Conservation (phyloP, 202 grass and related monocot species). For the Setaria italica region DNA sequence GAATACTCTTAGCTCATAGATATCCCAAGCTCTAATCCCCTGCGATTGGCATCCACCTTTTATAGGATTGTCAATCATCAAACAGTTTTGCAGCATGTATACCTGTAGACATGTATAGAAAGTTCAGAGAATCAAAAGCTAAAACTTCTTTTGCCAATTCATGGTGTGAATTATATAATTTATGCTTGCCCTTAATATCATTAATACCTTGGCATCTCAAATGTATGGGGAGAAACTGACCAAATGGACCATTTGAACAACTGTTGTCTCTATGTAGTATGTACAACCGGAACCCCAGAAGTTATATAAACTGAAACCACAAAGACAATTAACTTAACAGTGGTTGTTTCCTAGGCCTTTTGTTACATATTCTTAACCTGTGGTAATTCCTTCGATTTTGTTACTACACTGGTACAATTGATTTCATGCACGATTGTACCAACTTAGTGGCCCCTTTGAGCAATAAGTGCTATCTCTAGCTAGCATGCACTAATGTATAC, state of each 20-base stretch:
- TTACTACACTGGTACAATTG: neutral
- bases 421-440: neutral
- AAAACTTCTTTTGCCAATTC: neutral
- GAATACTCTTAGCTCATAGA: constrained; percentile 65
- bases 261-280: neutral
- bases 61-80: constrained; percentile 39
- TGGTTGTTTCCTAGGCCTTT: neutral
- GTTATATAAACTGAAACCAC: neutral
- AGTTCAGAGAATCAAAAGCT: neutral
- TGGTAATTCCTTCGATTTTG: neutral
- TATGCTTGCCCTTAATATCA: neutral
- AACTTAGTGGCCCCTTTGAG: neutral
- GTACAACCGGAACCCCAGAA: neutral
- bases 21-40: neutral
- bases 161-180: neutral
- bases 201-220: neutral
- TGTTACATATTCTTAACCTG: neutral
- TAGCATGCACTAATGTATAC: neutral
- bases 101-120: constrained; percentile 24
- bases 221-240: too few relatives aligned
- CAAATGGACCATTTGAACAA: neutral
- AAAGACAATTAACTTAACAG: neutral
- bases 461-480: neutral
- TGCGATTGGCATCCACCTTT: constrained; percentile 41
- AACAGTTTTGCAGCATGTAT: neutral